A percentile compares a stretch with the other conserved stretches of the same genome.
Conservation (phyloP, 2,329 filamentous ascomycete genomes). For the Pseudogymnoascus sp. region DNA sequence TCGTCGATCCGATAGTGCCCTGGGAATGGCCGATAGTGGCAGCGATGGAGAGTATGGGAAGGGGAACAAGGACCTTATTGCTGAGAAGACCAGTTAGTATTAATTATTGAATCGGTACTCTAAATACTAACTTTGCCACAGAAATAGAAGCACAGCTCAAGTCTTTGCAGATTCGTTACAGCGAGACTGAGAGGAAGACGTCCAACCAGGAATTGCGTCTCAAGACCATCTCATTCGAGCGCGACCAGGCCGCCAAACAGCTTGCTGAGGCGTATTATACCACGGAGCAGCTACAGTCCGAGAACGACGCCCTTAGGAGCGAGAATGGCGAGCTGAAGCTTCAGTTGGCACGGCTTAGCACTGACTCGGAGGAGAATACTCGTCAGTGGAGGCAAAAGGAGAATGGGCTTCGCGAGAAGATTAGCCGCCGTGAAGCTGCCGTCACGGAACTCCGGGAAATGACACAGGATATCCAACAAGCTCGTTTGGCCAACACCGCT, state of each 20-base stretch:
- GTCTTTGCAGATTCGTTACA: slow-evolving; percentile 51
- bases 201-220: slow-evolving; percentile 55
- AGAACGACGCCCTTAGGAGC: slow-evolving; percentile 32
- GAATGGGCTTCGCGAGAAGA: slow-evolving; percentile 33
- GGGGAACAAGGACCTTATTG: slow-evolving; percentile 34
- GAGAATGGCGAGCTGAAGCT: slow-evolving; percentile 27
- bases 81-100: slow-evolving; percentile 49
- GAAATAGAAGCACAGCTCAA: slow-evolving; percentile 52
- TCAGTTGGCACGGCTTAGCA: slow-evolving; percentile 30
- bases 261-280: slow-evolving; percentile 52
- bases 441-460: slow-evolving; percentile 14
- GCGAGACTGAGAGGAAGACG: slow-evolving; percentile 53
- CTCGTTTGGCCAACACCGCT: not conserved
- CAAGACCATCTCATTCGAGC: slow-evolving; percentile 53
- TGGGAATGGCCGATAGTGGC: slow-evolving; percentile 27
- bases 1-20: slow-evolving; percentile 37
- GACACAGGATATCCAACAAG: slow-evolving; percentile 16
- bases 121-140: slow-evolving; percentile 21
- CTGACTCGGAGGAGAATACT: slow-evolving; percentile 32
- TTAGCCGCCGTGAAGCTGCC: slow-evolving; percentile 19
- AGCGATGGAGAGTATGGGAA: slow-evolving; percentile 36
- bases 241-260: slow-evolving; percentile 55
- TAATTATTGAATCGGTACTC: not conserved
- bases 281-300: slow-evolving; percentile 38
- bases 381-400: slow-evolving; percentile 34